These are phyloP conservation scores for Didymellaceae sp. DNA, from an alignment of 2,329 filamentous ascomycete genomes.

Conservation along the genomic window DNA sequence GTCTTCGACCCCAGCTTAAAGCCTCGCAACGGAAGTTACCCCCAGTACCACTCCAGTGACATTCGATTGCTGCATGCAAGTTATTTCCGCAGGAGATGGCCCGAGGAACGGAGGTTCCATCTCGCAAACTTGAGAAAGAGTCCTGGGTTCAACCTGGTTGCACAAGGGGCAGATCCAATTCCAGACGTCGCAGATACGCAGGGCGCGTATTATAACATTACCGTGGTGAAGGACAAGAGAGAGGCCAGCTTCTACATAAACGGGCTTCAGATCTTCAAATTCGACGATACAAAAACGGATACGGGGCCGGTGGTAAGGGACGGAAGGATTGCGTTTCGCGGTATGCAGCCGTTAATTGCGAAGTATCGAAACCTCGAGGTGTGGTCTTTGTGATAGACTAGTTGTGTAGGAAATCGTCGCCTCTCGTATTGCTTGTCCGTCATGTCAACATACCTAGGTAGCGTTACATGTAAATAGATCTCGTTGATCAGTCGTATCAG, in stretches of 20 bases:
- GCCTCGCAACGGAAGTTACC: constrained; percentile 38
- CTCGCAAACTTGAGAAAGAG: constrained; percentile 42
- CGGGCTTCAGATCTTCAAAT: constrained; percentile 36
- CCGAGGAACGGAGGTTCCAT: constrained; percentile 40
- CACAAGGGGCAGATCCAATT: constrained; percentile 38
- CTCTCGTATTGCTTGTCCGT: no score
- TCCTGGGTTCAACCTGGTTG: constrained; percentile 40
- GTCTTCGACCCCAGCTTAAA: constrained; percentile 38
- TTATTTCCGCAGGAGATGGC: constrained; percentile 30
- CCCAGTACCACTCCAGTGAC: constrained; percentile 31
- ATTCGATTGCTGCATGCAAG: constrained; percentile 27
- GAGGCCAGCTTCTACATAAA: constrained; percentile 40
- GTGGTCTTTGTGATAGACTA: constrained; percentile 38
- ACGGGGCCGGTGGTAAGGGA: constrained; percentile 36
- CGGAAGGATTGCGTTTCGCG: constrained; percentile 40
- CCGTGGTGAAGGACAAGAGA: constrained; percentile 41
- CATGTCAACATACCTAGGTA: no score
- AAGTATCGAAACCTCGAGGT: constrained; percentile 43
- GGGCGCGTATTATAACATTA: constrained; percentile 40
- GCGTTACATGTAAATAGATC: no score
- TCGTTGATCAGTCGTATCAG: no score
- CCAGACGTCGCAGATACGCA: constrained; percentile 37
- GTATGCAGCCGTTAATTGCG: constrained; percentile 41
- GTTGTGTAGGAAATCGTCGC: no score
- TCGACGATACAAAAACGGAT: constrained; percentile 33